These are phyloP conservation scores for Aspergillus oerlinghausenensis DNA, from an alignment of 2,329 filamentous ascomycete species.

Conservation along the genomic window DNA sequence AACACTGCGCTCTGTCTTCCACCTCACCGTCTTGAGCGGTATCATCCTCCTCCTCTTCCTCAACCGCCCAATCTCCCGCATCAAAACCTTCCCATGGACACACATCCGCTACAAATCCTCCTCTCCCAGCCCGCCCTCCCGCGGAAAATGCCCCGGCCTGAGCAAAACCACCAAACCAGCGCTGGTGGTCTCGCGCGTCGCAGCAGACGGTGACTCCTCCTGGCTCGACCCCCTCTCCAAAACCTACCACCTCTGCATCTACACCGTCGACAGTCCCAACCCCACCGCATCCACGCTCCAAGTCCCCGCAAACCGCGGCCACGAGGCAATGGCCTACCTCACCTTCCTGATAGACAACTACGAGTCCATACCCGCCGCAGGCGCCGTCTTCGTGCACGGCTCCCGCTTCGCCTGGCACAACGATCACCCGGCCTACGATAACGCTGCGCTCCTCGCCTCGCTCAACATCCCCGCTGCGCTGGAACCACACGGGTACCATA, in stretches of 20 bases:
- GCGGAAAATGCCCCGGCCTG: slow-evolving; percentile 43
- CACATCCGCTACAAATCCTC: slow-evolving; percentile 40
- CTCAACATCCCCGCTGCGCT: slow-evolving; percentile 41
- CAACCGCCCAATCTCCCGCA: slow-evolving; percentile 27
- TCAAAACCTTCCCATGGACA: slow-evolving; percentile 40
- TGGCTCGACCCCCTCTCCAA: slow-evolving; percentile 40
- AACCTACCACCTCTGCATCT: slow-evolving; percentile 45
- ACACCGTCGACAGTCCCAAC: slow-evolving; percentile 36
- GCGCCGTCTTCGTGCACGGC: slow-evolving; percentile 43
- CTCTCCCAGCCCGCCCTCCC: slow-evolving; percentile 31
- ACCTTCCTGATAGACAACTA: slow-evolving; percentile 48
- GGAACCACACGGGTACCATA: slow-evolving; percentile 41
- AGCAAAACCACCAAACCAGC: slow-evolving; percentile 38
- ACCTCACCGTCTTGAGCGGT: slow-evolving; percentile 32
- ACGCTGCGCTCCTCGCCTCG: slow-evolving; percentile 34
- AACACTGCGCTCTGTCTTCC: slow-evolving; percentile 30
- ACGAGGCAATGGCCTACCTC: slow-evolving; percentile 46
- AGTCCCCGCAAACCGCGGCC: slow-evolving; percentile 44
- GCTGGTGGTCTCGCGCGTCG: slow-evolving; percentile 41
- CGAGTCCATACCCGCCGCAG: slow-evolving; percentile 31
- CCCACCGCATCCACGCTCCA: slow-evolving; percentile 30
- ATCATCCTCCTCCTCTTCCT: slow-evolving; percentile 37
- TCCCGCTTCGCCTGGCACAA: slow-evolving; percentile 45
- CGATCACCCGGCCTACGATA: slow-evolving; percentile 43
- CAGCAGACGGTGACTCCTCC: slow-evolving; percentile 37